These are phyloP conservation scores for Endotrypanum monterogeii DNA, from an alignment of 208 protist species.

Conservation along the genomic window DNA sequence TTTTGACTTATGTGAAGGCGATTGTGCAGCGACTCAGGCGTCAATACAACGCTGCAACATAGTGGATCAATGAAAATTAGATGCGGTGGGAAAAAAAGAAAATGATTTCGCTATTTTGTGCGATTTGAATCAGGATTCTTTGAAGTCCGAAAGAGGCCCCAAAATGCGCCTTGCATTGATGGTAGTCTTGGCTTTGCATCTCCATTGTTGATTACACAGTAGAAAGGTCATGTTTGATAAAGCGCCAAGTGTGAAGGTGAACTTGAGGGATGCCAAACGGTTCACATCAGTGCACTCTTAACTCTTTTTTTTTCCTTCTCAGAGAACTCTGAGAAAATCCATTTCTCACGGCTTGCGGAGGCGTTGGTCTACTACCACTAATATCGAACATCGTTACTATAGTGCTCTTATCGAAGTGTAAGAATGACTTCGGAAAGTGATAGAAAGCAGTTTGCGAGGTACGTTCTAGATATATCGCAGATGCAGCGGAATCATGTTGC, in stretches of 20 bases:
- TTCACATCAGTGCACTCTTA: background rate
- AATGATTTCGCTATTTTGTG: background rate
- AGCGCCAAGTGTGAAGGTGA: background rate
- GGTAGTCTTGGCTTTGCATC: background rate
- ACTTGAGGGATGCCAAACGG: background rate
- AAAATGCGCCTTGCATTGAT: background rate
- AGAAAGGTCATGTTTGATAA: background rate
- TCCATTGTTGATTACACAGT: background rate
- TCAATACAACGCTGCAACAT: conserved; percentile 38
- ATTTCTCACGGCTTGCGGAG: background rate
- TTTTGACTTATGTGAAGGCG: conserved; percentile 40
- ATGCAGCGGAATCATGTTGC: conserved; percentile 74
- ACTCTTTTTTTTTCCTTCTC: background rate
- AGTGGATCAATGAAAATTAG: conserved; percentile 18
- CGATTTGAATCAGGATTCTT: background rate
- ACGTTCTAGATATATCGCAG: conserved; percentile 77
- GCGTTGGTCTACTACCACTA: background rate
- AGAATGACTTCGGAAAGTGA: conserved; percentile 44
- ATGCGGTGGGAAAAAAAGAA: background rate
- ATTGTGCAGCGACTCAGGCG: conserved; percentile 34
- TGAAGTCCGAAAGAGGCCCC: background rate
- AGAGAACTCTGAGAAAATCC: background rate
- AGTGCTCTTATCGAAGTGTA: background rate
- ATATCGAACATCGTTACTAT: conserved; percentile 2
- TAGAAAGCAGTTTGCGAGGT: conserved; percentile 62